phyloP scores from a whole-genome alignment of 805 yeast genomes.

The Myxozyma melibiosi region DNA sequence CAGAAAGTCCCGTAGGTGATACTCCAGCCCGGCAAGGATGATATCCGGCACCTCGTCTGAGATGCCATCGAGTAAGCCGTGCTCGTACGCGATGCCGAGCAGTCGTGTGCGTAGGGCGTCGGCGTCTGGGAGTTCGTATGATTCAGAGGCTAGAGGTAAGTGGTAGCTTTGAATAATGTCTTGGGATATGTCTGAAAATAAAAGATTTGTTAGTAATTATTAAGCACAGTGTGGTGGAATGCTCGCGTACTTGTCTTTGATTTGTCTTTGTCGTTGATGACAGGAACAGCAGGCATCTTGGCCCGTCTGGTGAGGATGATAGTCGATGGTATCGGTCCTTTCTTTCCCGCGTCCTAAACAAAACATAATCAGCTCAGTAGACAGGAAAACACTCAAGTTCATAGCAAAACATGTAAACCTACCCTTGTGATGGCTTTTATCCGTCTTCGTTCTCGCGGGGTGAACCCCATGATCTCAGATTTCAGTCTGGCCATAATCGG shows the following conservation, averaged over 20 bases:
- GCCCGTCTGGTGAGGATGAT: slow-evolving; percentile 49
- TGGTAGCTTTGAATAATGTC: slow-evolving; percentile 86
- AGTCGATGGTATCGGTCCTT: slow-evolving; percentile 49
- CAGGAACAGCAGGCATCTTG: slow-evolving; percentile 81
- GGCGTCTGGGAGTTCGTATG: slow-evolving; percentile 79
- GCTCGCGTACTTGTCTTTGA: slow-evolving; percentile 26
- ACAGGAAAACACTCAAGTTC: not conserved
- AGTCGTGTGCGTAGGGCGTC: slow-evolving; percentile 68
- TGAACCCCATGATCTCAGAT: slow-evolving; percentile 81
- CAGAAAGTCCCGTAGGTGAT: slow-evolving; percentile 70
- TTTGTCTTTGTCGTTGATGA: slow-evolving; percentile 47
- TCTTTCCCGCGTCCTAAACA: slow-evolving; percentile 70
- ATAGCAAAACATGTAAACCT: slow-evolving; percentile 2
- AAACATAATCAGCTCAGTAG: not conserved
- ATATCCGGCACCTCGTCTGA: slow-evolving; percentile 78
- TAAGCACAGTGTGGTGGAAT: not conserved
- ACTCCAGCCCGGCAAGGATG: slow-evolving; percentile 76
- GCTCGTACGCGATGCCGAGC: slow-evolving; percentile 82
- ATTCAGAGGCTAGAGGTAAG: slow-evolving; percentile 75
- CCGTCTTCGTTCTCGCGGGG: slow-evolving; percentile 81
- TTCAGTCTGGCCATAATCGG: slow-evolving; percentile 81
- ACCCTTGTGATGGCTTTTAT: slow-evolving; percentile 70
- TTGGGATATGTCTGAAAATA: slow-evolving; percentile 68
- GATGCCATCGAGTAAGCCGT: slow-evolving; percentile 83
- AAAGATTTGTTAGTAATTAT: not conserved